Conservation (phyloP, 73 alveolate species). For the Symbiodinium pilosum region DNA sequence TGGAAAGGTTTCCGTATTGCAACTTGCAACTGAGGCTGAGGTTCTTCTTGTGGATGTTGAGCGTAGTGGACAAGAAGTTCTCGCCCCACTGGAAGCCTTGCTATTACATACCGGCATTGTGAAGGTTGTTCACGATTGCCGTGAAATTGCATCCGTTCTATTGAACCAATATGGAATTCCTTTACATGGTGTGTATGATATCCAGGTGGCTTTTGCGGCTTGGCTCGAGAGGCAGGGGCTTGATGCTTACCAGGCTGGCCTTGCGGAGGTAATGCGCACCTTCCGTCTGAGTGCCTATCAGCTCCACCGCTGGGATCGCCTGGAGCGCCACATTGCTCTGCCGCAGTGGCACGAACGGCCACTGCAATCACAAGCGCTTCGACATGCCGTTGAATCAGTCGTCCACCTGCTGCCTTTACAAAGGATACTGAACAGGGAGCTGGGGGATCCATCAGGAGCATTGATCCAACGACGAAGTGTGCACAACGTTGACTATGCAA, state of each 20-base stretch:
- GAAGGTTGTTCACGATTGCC: constrained; percentile 72
- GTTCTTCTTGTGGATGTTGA: constrained; percentile 59
- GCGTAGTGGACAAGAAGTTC: neutral
- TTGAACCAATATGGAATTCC: constrained; percentile 16
- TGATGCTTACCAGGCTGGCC: constrained; percentile 75
- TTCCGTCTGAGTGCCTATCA: constrained; percentile 48
- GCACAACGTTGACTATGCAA: constrained; percentile 46
- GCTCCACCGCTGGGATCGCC: constrained; percentile 77
- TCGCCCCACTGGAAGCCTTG: constrained; percentile 30
- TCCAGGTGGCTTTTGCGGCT: constrained; percentile 50
- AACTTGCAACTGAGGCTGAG: constrained; percentile 48
- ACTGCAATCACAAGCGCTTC: constrained; percentile 19
- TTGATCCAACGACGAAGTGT: constrained; percentile 41
- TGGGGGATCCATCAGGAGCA: constrained; percentile 73
- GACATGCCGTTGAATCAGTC: constrained; percentile 71
- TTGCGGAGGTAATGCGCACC: constrained; percentile 67
- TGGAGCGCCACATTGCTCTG: constrained; percentile 36
- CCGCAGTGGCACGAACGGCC: constrained; percentile 58
- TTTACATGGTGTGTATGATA: constrained; percentile 31
- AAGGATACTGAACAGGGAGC: constrained; percentile 35
- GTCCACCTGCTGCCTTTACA: constrained; percentile 55
- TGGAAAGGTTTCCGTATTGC: constrained; percentile 38
- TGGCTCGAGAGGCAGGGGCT: constrained; percentile 91
- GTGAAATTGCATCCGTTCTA: constrained; percentile 42
- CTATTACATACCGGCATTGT: constrained; percentile 25